Percentiles rank a stretch among this genome's conserved stretches.
Conservation (phyloP, 495 filamentous ascomycete species). For the Aspergillus cristatus region DNA sequence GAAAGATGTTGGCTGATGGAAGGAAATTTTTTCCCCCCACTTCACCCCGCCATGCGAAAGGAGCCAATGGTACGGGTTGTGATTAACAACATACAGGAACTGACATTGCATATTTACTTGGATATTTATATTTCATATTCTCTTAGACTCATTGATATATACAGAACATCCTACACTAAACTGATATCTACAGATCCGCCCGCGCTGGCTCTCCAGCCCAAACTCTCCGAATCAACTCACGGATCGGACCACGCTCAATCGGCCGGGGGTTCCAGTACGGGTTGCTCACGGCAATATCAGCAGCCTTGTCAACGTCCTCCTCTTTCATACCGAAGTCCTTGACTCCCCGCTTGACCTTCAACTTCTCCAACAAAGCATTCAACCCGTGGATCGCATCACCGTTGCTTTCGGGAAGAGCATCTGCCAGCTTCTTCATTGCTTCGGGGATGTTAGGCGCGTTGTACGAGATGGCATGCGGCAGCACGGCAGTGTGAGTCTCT, state of each 20-base stretch:
- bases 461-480: slow-evolving; percentile 60
- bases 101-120: too few species aligned
- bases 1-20: slow-evolving; percentile 4
- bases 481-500: slow-evolving; percentile 59
- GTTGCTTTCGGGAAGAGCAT: slow-evolving; percentile 48
- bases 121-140: too few species aligned
- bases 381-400: slow-evolving; percentile 52
- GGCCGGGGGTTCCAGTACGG: slow-evolving; percentile 57
- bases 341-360: slow-evolving; percentile 49
- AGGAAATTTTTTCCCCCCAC: slow-evolving; percentile 20
- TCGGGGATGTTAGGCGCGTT: slow-evolving; percentile 55
- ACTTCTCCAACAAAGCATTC: slow-evolving; percentile 47
- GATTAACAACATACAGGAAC: slow-evolving; percentile 16
- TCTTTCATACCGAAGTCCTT: slow-evolving; percentile 57
- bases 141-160: not conserved
- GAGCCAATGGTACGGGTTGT: slow-evolving; percentile 15
- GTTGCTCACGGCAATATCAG: slow-evolving; percentile 54
- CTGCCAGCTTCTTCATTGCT: slow-evolving; percentile 48
- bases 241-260: slow-evolving; percentile 47
- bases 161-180: not conserved
- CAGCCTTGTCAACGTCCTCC: slow-evolving; percentile 56
- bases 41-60: slow-evolving; percentile 24
- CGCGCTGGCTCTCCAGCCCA: slow-evolving; percentile 60
- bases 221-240: slow-evolving; percentile 55
- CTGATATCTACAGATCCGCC: slow-evolving; percentile 42